These are phyloP conservation scores for Plasmodium falciparum DNA, from an alignment of 169 alveolate genomes.

Conservation along the genomic window DNA sequence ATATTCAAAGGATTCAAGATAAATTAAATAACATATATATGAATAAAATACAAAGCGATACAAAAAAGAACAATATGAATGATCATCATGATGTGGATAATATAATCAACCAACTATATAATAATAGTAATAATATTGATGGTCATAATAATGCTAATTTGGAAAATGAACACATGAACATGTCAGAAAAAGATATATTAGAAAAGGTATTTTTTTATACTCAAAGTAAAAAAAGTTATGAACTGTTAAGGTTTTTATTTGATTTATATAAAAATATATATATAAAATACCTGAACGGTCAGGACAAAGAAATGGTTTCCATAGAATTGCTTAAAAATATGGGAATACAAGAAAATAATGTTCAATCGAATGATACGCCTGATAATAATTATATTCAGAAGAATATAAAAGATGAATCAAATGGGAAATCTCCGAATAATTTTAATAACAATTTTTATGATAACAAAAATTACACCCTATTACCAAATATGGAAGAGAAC, in stretches of 20 bases:
- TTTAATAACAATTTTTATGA: no score
- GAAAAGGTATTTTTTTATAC: slow-evolving; percentile 10
- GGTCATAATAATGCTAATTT: not conserved
- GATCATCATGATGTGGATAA: not conserved
- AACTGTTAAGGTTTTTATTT: slow-evolving; percentile 22
- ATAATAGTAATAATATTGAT: not conserved
- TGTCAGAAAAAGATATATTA: slow-evolving; percentile 3
- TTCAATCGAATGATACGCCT: no score
- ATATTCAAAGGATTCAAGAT: not conserved
- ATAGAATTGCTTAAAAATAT: no score
- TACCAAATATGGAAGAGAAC: no score
- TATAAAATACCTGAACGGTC: not conserved
- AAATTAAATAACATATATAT: slow-evolving; percentile 8
- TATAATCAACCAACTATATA: not conserved
- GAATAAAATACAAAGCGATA: not conserved
- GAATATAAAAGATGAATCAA: no score
- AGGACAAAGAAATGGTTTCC: not conserved
- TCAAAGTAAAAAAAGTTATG: slow-evolving; percentile 29
- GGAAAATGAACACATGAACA: not conserved
- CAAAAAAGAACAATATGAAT: not conserved
- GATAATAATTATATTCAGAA: no score
- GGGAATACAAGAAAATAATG: no score
- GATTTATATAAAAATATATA: slow-evolving; percentile 15
- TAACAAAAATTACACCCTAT: no score
- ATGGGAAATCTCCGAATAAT: no score